These are phyloP conservation scores for Daldinia childiae DNA, from an alignment of 495 filamentous ascomycete species.

Conservation along the genomic window DNA sequence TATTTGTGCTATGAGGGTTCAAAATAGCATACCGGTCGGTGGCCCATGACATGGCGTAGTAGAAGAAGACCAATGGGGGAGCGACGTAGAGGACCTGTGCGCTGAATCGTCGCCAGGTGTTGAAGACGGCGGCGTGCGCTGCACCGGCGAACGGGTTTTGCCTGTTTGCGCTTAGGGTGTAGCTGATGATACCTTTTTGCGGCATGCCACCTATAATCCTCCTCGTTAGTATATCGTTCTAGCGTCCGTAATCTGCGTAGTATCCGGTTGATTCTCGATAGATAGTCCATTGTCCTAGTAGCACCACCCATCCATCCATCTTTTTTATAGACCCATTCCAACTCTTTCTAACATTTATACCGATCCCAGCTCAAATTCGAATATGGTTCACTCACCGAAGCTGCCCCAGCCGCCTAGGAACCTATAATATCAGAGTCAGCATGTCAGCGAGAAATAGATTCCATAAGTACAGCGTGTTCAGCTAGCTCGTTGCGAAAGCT, in stretches of 20 bases:
- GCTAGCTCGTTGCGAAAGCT: not conserved
- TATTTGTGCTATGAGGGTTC: not conserved
- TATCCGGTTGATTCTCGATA: conserved; percentile 9
- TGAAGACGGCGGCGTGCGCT: conserved; percentile 67
- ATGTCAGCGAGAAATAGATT: not conserved
- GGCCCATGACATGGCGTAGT: conserved; percentile 86
- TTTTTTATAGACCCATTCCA: not conserved
- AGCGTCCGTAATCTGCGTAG: conserved; percentile 41
- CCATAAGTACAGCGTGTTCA: not conserved
- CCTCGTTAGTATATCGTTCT: conserved; percentile 41
- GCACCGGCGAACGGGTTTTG: conserved; percentile 67
- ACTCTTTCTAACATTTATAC: not conserved
- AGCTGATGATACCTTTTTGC: conserved; percentile 67
- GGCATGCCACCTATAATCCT: conserved; percentile 53
- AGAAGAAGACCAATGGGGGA: conserved; percentile 79
- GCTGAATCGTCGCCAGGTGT: conserved; percentile 67
- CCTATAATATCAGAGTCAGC: conserved; percentile 63
- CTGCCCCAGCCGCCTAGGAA: conserved; percentile 87
- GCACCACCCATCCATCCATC: not conserved
- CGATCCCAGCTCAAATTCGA: not conserved
- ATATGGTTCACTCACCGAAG: conserved; percentile 71
- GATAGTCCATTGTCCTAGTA: not conserved
- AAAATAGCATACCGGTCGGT: conserved; percentile 71
- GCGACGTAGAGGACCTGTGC: conserved; percentile 81
- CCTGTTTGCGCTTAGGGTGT: conserved; percentile 62